phyloP scores from a whole-genome alignment of 139 green algal species.

The Ettlia oleoabundans region DNA sequence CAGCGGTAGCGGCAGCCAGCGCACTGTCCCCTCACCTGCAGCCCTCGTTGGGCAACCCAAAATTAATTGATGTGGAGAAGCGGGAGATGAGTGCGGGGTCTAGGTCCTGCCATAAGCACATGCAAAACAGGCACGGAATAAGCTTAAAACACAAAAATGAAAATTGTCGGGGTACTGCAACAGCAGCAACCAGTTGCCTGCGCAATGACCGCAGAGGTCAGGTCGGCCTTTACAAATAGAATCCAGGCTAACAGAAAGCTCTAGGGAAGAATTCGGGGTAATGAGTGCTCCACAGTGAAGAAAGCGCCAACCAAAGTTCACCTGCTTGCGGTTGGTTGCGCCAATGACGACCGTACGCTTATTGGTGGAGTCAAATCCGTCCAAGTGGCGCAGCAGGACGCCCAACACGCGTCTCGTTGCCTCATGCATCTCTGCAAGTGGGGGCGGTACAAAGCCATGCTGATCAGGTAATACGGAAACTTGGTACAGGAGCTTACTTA shows the following conservation, averaged over 20 bases:
- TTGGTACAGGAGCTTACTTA: too few species aligned
- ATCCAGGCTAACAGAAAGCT: too few species aligned
- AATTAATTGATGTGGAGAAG: slow-evolving; percentile 75
- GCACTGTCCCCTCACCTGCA: slow-evolving; percentile 39
- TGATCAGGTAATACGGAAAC: too few species aligned
- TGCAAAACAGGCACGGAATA: too few species aligned
- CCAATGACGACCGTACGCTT: slow-evolving; percentile 80
- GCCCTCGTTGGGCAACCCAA: slow-evolving; percentile 74
- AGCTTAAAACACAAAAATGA: too few species aligned
- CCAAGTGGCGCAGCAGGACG: slow-evolving; percentile 90
- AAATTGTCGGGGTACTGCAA: not conserved
- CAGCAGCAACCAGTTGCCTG: not conserved
- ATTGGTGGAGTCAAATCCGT: slow-evolving; percentile 69
- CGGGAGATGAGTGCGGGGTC: slow-evolving; percentile 84
- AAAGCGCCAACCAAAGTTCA: too few species aligned
- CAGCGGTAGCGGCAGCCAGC: too few species aligned
- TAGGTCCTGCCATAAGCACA: slow-evolving; percentile 64
- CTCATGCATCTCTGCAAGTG: slow-evolving; percentile 84
- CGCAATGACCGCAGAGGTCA: too few species aligned
- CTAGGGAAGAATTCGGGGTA: too few species aligned
- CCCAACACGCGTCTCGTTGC: slow-evolving; percentile 84
- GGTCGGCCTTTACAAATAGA: too few species aligned
- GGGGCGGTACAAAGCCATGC: not conserved
- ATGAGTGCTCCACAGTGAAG: too few species aligned
- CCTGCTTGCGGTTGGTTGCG: slow-evolving; percentile 85